Evolutionary conservation across 2,329 filamentous ascomycete genomes (phyloP), one percentile per base, ranked within the genome.

Genomic region (Chaetomium sp.): DNA sequence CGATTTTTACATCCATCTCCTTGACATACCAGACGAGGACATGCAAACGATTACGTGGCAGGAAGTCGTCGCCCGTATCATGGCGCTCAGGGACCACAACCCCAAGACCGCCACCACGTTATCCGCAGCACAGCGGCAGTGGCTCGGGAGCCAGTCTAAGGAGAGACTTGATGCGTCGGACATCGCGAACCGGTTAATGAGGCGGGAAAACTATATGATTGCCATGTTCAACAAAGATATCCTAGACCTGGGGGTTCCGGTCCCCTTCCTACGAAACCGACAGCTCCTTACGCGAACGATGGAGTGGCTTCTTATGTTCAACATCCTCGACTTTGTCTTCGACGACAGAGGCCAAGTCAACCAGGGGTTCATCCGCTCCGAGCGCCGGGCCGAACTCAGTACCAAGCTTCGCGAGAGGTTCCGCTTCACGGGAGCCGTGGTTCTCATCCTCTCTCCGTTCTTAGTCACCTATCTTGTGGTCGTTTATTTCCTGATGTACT

Each of bases 211-310:
- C 67, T 99, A 96, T 65, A 81, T 96, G 60, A 96, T 99, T 65
- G 94, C 94, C 4, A 78, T 99, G 65, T 90, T 97, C 74, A 99
- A 99, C 76, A 97, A 99, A 70, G 94, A 97, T 59, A 83, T 97
- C 40, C 72, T 99, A 43, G 86, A 99, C 67, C 76, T 97, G 46
- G 91, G 88, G 0, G 79, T 96, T 2, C 89, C 90, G 1, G 72
- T 99, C 2, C 94, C 94, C 0, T 91, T 96, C 60, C 66, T 96
- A 2, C 81, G 85, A 41, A 85, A 85, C 44, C 82, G 87, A 27
- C 89, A 92, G 61, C 77, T 96, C 52, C 92, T 96, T 66, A 96
- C 94, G 0, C 86, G 87, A 64, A 95, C 89, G 1, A 79, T 97
- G 59, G 87, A 95, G 67, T 96, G 91, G 91, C 95, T 91, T 62